Percentiles rank a stretch among this genome's conserved stretches.
phyloP scores from a whole-genome alignment of 2,329 filamentous ascomycete genomes.

The Ciborinia camelliae region DNA sequence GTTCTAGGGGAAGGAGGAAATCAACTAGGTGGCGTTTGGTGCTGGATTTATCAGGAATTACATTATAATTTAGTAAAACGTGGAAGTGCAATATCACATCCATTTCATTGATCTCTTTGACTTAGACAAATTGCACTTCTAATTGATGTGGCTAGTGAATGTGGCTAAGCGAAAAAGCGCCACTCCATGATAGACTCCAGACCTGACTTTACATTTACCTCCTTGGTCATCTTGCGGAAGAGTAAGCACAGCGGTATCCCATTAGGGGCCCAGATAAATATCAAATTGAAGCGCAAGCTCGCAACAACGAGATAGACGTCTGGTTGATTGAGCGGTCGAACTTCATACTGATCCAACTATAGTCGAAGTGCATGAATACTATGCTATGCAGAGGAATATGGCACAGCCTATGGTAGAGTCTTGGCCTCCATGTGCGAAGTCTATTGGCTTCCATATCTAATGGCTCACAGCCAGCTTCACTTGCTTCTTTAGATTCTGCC shows the following conservation, averaged over 20 bases:
- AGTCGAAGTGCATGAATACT: background rate
- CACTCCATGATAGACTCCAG: no score
- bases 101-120: no score
- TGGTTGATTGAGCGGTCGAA: background rate
- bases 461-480: background rate
- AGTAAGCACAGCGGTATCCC: no score
- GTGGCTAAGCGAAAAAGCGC: background rate
- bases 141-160: background rate
- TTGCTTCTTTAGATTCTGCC: background rate
- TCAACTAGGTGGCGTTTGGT: background rate
- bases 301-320: no score
- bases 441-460: background rate
- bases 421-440: background rate
- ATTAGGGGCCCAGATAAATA: no score
- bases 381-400: background rate
- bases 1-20: background rate
- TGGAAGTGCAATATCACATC: background rate
- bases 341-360: background rate
- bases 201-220: background rate
- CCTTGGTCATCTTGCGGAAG: no score
- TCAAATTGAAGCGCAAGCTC: no score
- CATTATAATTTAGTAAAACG: no score
- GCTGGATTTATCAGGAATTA: background rate
- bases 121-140: no score
- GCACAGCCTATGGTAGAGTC: background rate